Base-by-base conservation (phyloP, 2,329 filamentous ascomycete genomes). In the Ascochyta fabae region DNA sequence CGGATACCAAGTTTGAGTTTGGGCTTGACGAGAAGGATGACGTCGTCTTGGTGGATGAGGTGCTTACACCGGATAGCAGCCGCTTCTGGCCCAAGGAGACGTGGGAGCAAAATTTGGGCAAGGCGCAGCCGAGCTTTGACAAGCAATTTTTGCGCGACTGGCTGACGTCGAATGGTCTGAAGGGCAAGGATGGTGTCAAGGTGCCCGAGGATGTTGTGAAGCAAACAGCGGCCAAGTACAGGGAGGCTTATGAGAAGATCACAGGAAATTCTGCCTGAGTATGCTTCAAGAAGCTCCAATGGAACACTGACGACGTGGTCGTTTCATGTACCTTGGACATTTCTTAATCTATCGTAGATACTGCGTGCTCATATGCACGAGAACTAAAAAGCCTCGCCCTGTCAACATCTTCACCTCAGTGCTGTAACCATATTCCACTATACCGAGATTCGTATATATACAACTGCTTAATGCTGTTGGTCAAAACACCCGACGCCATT, bases 71-170 rank as follows among this genome's bases (percentile, higher is more conserved):
- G 2, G 81, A 83, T 61, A 79, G 75, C 63, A 94, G 89, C 46
- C 85, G 93, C 15, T 96, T 96, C 82, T 98, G 94, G 93, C 87
- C 88, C 0, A 85, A 83, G 60, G 86, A 86, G 39, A 82, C 82
- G 41, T 96, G 94, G 72, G 83, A 87, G 71, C 44, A 58, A 50
- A 71, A 75, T 55, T 77, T 90, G 16, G 92, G 93, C 2, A 82
- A 82, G 59, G 83, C 89, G 53, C 92, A 96, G 79, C 84, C 88
- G 50, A 95, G 90, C 77, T 95, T 94, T 65, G 93, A 97, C 74
- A 97, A 97, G 82, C 70, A 81, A 68, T 81, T 74, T 68, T 75
- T 96, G 64, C 82, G 93, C 33, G 88, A 97, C 77, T 97, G 92
- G 90, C 76, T 97, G 67, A 88, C 87, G 2, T 77, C 74, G 43